phyloP scores from a whole-genome alignment of 108 stramenopile genomes.

The Conticribra guillardii region DNA sequence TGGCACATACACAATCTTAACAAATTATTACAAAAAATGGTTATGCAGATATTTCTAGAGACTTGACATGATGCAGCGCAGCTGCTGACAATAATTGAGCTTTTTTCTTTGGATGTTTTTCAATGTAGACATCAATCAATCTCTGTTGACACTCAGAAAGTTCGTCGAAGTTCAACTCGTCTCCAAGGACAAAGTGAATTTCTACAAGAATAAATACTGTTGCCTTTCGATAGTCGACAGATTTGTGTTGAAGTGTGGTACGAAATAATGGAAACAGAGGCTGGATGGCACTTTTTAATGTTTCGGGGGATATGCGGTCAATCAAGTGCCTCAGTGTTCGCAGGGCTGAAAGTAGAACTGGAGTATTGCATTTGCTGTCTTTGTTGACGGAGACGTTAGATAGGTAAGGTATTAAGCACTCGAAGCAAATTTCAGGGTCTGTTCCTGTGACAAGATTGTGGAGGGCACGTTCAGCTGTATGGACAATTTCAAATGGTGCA shows the following conservation, averaged over 20 bases:
- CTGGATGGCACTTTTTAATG: conserved; percentile 27
- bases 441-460: conserved; percentile 44
- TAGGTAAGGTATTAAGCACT: conserved; percentile 37
- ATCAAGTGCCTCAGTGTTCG: conserved; percentile 43
- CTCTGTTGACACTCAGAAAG: conserved; percentile 44
- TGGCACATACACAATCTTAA: too few relatives aligned
- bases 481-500: conserved; percentile 55
- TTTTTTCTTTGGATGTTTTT: conserved; percentile 33
- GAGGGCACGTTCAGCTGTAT: conserved; percentile 57
- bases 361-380: conserved; percentile 22
- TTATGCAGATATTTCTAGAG: conserved; percentile 14
- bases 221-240: conserved; percentile 55
- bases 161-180: conserved; percentile 38
- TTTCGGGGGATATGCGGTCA: conserved; percentile 25
- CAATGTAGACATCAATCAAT: conserved; percentile 50
- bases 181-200: conserved; percentile 46
- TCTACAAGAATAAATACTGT: conserved; percentile 52
- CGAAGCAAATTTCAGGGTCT: conserved; percentile 47
- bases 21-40: too few relatives aligned
- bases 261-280: conserved; percentile 34
- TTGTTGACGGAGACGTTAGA: conserved; percentile 15
- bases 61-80: background rate
- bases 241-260: conserved; percentile 24
- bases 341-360: conserved; percentile 41
- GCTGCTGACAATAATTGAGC: too few relatives aligned